These are phyloP conservation scores for Colletotrichum sojae DNA, from an alignment of 2,329 filamentous ascomycete genomes.

Conservation along the genomic window DNA sequence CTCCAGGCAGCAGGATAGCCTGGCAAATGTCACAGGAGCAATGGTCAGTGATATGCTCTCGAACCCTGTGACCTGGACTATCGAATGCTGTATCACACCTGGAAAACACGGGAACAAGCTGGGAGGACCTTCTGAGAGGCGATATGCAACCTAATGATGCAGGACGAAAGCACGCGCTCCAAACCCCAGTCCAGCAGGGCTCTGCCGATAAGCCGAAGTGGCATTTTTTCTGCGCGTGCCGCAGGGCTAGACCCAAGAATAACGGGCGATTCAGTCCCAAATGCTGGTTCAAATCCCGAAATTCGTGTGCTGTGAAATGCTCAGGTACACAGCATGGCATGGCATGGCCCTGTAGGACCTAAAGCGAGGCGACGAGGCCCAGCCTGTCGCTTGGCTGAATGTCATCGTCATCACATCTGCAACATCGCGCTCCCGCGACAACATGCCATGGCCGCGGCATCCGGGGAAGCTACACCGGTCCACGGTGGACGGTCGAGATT, in stretches of 20 bases:
- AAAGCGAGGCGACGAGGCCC: slow-evolving; percentile 12
- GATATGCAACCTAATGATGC: neutral
- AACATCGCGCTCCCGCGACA: slow-evolving; percentile 19
- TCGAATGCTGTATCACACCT: slow-evolving; percentile 38
- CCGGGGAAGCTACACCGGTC: slow-evolving; percentile 2
- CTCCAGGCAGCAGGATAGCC: neutral
- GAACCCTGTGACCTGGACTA: slow-evolving; percentile 30
- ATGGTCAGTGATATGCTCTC: neutral
- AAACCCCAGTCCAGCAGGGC: slow-evolving; percentile 6
- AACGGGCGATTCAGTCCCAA: slow-evolving; percentile 1
- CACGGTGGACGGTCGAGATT: neutral
- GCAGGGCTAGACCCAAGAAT: slow-evolving; percentile 4
- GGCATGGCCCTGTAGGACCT: slow-evolving; percentile 21
- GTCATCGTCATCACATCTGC: slow-evolving; percentile 35
- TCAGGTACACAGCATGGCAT: slow-evolving; percentile 7
- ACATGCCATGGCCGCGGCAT: slow-evolving; percentile 12
- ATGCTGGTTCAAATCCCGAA: slow-evolving; percentile 2
- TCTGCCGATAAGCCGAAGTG: neutral
- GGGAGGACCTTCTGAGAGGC: slow-evolving; percentile 5
- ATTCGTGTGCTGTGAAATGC: slow-evolving; percentile 21
- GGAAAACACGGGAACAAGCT: slow-evolving; percentile 15
- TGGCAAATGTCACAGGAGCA: neutral
- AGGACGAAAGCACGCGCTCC: neutral
- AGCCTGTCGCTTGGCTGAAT: slow-evolving; percentile 21
- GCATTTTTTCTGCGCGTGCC: slow-evolving; percentile 6